phyloP scores from a whole-genome alignment of 495 filamentous ascomycete species.

The Ramalina intermedia region DNA sequence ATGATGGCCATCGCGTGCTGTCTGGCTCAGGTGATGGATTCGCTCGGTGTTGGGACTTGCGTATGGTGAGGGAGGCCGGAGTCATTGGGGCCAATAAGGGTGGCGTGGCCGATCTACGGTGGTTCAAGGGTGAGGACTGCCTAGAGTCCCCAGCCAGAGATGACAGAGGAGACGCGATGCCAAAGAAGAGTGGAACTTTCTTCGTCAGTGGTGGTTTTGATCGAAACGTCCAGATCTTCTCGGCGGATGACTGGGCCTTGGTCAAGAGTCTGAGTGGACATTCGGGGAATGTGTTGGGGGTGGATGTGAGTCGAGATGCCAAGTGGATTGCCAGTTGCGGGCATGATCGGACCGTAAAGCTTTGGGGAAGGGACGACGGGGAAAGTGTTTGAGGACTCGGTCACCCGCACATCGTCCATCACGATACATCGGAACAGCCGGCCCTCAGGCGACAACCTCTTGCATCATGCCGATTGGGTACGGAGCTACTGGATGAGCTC shows the following conservation, averaged over 20 bases:
- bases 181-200: conserved; percentile 45
- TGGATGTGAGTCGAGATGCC: conserved; percentile 71
- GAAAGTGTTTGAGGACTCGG: conserved; percentile 13
- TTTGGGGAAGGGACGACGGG: conserved; percentile 83
- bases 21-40: conserved; percentile 89
- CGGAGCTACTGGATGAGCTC: too few relatives aligned
- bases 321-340: conserved; percentile 89
- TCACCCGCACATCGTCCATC: too few relatives aligned
- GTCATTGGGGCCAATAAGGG: conserved; percentile 84
- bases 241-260: conserved; percentile 87
- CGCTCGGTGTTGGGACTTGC: conserved; percentile 94
- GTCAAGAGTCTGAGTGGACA: conserved; percentile 82
- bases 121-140: conserved; percentile 70
- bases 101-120: conserved; percentile 81
- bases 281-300: conserved; percentile 76
- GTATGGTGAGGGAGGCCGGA: conserved; percentile 68
- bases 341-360: conserved; percentile 86
- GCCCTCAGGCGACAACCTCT: too few relatives aligned
- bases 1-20: conserved; percentile 76
- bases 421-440: too few relatives aligned
- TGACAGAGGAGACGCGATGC: conserved; percentile 40
- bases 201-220: conserved; percentile 87
- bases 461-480: too few relatives aligned
- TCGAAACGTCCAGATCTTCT: conserved; percentile 88
- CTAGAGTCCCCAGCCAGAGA: conserved; percentile 38